Evolutionary conservation across 2,329 filamentous ascomycete species (phyloP), one percentile per base, ranked within the genome.

Genomic region (Verruconis gallopava): DNA sequence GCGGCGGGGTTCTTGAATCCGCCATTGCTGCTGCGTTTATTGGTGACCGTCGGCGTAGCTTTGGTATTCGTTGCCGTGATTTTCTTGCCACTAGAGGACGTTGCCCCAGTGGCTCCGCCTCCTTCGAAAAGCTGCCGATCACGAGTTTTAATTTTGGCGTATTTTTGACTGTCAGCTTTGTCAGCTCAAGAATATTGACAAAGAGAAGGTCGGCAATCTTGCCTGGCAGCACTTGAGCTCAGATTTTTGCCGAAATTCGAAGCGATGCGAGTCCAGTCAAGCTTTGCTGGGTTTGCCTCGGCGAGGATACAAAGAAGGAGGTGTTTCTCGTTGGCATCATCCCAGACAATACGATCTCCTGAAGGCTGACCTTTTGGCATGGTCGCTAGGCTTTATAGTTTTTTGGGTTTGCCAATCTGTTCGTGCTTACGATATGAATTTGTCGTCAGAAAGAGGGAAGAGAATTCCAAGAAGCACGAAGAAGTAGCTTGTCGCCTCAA

Each of bases 91-190:
- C n/a, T n/a, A 2, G 20, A 4, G 13, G 9, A 22, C 15, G 28
- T 14, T n/a, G n/a, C 21, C 14, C 15, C 19, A 17, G 4, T 25
- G 14, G 3, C 28, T 9, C 33, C 33, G 33, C 33, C 33, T 9
- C 18, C 18, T n/a, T n/a, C 33, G 32, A 42, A 42, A 20, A 42
- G 30, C 9, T 34, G 19, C 3, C 21, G n/a, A 17, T 37, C 41
- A 25, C 41, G 41, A 33, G 34, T 43, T 12, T 43, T 43, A 35
- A 38, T 37, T 5, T 38, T 43, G 21, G 18, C 41, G 25, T n/a
- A 38, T 6, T 38, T 43, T 17, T 38, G 34, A 9, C 34, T 43
- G 17, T 36, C 6, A 15, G 13, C 33, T 11, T n/a, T 36, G 13
- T 36, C 14, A 9, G 12, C 17, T 18, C 12, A 36, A 14, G 33